Evolutionary conservation across 768 basidiomycete genomes (phyloP), one percentile per base, ranked within the genome.

Genomic region (Rhodocollybia butyracea): DNA sequence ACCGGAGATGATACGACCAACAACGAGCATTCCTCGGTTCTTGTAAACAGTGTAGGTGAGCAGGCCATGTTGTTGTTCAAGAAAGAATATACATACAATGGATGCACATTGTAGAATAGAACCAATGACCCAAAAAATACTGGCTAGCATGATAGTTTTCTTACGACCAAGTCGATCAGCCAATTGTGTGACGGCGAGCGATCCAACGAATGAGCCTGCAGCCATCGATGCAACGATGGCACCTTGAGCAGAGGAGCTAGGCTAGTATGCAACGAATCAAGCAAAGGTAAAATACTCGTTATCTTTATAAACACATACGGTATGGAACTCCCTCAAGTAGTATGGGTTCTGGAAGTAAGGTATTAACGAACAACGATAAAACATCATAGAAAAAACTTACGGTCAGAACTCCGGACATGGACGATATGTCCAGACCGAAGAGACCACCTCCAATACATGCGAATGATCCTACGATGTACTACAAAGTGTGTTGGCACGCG

Each of bases 221-320:
- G 88, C 88, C 87, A 90, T 89, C 38, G 86, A 70, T 3, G 88
- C 88, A n/a, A 87, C 84, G 42, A 89, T 89, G 17, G 78, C 88
- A 30, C 88, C 88, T 71, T 88, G 86, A 6, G 75, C 79, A 52
- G 72, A 76, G 5, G 82, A 73, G 21, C 67, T 63, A 4, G 86
- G 86, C 76, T 79, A 51, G 8, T 24, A 1, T 19, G n/a, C 5
- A 40, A 30, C 10, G 50, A 21, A 12, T 27, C n/a, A 19, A 27
- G 17, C 21, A 12, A 7, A 27, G 19, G 31, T 12, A 31, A 52
- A 12, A 34, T 29, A 38, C 15, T 13, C 36, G 13, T 48, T n/a
- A n/a, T n/a, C n/a, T 26, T 13, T 21, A 22, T 13, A 22, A 22
- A 43, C 15, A 55, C 70, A 47, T 61, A 78, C 77, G 50, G 61